These are phyloP conservation scores for Cardamine occulta DNA, from an alignment of 345 rosid species.

Conservation along the genomic window DNA sequence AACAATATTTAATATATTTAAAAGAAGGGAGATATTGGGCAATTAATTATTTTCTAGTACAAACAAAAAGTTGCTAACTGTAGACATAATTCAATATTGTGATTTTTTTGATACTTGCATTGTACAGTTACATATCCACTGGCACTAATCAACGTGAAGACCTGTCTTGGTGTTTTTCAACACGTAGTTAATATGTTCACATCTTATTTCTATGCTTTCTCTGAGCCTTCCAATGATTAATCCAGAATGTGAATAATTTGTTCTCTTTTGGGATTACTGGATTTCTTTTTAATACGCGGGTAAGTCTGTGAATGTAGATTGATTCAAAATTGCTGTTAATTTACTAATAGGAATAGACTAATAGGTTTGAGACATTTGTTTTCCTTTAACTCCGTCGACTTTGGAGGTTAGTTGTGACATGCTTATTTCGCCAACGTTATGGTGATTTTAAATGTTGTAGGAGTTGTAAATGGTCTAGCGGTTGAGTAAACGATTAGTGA, in stretches of 20 bases:
- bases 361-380: background rate
- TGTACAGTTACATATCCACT: constrained; percentile 10
- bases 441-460: background rate
- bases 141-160: constrained; percentile 1
- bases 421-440: background rate
- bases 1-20: background rate
- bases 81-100: constrained; percentile 4
- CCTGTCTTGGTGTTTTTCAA: constrained; percentile 1
- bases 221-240: constrained; percentile 1
- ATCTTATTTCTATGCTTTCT: background rate
- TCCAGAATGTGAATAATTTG: background rate
- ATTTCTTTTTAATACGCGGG: background rate
- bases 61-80: constrained; percentile 6
- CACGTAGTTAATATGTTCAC: background rate
- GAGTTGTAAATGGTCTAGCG: background rate
- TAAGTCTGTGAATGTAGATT: background rate
- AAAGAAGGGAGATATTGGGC: background rate
- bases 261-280: background rate
- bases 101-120: background rate
- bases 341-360: background rate
- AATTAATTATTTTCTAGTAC: background rate
- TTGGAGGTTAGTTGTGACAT: background rate
- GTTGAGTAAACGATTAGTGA: background rate
- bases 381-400: background rate
- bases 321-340: background rate